A percentile compares a stretch with the other conserved stretches of the same genome.
Conservation (phyloP, 192 early-diverging fungal species). For the Coemansia asiatica region DNA sequence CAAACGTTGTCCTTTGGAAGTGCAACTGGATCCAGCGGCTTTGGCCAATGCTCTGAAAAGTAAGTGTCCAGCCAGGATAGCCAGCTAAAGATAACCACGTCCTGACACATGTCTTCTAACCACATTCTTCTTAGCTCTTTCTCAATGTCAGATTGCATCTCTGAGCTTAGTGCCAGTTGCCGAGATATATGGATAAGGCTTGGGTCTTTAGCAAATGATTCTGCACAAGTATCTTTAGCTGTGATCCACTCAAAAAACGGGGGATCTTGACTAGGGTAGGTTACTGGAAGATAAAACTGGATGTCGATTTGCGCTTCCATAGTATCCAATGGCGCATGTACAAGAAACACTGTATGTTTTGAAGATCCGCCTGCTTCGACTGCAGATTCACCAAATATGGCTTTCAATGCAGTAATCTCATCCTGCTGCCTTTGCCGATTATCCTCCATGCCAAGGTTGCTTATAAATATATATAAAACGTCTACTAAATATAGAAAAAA, state of each 20-base stretch:
- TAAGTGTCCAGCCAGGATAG: conserved; percentile 40
- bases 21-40: conserved; percentile 34
- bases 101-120: conserved; percentile 33
- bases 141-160: conserved; percentile 22
- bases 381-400: conserved; percentile 49
- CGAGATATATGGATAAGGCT: conserved; percentile 32
- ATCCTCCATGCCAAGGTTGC: conserved; percentile 10
- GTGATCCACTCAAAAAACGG: conserved; percentile 50
- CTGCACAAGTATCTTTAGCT: conserved; percentile 21
- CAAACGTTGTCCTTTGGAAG: conserved; percentile 38
- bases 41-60: conserved; percentile 35
- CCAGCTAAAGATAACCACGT: conserved; percentile 53
- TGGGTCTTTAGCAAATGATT: background rate
- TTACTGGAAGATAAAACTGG: conserved; percentile 39
- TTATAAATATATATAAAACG: too few relatives aligned
- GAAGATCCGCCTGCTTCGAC: conserved; percentile 11
- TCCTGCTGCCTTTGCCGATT: conserved; percentile 52
- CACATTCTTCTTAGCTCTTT: conserved; percentile 24
- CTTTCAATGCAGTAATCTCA: conserved; percentile 49
- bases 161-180: conserved; percentile 26
- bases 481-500: too few relatives aligned
- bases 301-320: conserved; percentile 32
- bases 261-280: conserved; percentile 45
- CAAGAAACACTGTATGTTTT: conserved; percentile 22
- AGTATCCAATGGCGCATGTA: conserved; percentile 34